phyloP scores from a whole-genome alignment of 1,284 basidiomycete genomes.

The Ganoderma lucidum region DNA sequence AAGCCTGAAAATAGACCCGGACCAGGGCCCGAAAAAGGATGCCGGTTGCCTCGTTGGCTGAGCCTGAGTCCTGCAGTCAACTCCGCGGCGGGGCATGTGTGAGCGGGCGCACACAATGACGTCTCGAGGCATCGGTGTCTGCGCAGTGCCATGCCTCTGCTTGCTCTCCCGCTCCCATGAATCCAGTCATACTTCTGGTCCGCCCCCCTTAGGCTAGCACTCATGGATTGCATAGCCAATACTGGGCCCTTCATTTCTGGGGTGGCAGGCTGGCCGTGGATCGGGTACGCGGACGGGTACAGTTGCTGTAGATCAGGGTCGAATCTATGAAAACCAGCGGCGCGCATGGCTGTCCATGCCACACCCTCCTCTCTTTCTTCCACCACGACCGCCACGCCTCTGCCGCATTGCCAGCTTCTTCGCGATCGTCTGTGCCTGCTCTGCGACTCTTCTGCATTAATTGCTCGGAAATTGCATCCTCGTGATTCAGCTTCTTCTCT shows the following conservation, averaged over 20 bases:
- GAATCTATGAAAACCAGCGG: neutral
- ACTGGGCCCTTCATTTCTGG: slow-evolving; percentile 1
- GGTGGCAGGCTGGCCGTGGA: neutral
- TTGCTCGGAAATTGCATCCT: neutral
- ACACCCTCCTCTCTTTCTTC: slow-evolving; percentile 2
- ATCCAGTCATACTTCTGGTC: neutral
- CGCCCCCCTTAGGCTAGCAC: neutral
- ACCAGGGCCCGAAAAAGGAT: neutral
- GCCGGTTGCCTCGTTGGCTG: neutral
- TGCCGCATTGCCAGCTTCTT: neutral
- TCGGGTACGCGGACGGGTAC: neutral
- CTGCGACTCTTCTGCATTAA: neutral
- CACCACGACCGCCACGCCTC: slow-evolving; percentile 7
- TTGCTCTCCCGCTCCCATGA: neutral
- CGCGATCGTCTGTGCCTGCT: neutral
- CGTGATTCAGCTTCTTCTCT: neutral
- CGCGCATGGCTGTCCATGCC: neutral
- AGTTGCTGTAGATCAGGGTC: neutral
- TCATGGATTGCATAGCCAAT: neutral
- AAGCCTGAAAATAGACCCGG: neutral
- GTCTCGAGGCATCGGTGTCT: neutral
- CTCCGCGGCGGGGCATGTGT: neutral
- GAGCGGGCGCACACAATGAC: slow-evolving; percentile 6
- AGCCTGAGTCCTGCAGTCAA: neutral
- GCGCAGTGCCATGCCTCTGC: neutral